Conservation (phyloP, 2,329 filamentous ascomycete genomes). For the Boeremia lycopersici region DNA sequence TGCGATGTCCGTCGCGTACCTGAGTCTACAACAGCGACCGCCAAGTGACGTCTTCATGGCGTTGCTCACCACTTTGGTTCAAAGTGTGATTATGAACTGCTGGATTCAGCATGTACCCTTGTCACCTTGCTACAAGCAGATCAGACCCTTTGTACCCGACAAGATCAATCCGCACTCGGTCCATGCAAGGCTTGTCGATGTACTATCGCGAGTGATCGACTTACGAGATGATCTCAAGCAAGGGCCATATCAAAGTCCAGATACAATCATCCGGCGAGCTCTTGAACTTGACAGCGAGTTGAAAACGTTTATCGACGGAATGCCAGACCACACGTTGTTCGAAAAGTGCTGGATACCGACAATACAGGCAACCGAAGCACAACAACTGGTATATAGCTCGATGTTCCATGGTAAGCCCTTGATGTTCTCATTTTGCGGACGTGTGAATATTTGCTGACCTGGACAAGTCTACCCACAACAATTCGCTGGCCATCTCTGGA, state of each 20-base stretch:
- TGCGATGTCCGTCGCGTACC: constrained; percentile 31
- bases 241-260: not conserved
- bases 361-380: constrained; percentile 3
- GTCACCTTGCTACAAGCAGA: constrained; percentile 23
- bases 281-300: constrained; percentile 24
- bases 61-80: constrained; percentile 25
- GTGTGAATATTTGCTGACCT: not conserved
- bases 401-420: constrained; percentile 25
- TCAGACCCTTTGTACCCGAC: constrained; percentile 12
- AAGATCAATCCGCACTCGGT: constrained; percentile 13
- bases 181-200: constrained; percentile 25
- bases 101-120: constrained; percentile 33
- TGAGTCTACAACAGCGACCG: constrained; percentile 24
- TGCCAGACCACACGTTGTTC: constrained; percentile 22
- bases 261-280: constrained; percentile 19
- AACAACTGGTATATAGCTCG: constrained; percentile 25
- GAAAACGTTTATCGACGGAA: constrained; percentile 17
- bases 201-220: constrained; percentile 23
- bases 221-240: constrained; percentile 21
- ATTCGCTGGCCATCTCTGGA: constrained; percentile 34
- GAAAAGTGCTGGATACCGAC: constrained; percentile 13
- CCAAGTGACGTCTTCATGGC: constrained; percentile 19
- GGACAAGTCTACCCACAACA: constrained; percentile 24
- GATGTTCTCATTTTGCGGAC: too few species aligned
- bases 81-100: constrained; percentile 33